These are phyloP conservation scores for Piper longum DNA, from an alignment of 164 flowering plant genomes.

Conservation along the genomic window DNA sequence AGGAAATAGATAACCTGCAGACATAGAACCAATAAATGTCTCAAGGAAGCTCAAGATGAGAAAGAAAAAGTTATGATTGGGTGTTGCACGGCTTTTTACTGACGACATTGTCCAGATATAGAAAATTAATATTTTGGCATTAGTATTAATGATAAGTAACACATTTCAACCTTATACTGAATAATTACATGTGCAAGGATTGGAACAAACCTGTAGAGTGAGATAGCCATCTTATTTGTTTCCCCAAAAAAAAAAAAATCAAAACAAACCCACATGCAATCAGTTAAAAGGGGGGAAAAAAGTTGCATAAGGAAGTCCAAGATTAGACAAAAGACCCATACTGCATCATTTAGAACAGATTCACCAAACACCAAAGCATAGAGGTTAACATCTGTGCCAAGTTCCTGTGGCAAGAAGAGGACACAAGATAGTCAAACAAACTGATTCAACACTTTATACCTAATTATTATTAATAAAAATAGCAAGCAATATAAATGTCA, in stretches of 20 bases:
- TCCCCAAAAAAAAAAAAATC: constrained; percentile 9
- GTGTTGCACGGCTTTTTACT: constrained; percentile 56
- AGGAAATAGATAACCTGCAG: constrained; percentile 46
- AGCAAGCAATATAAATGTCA: neutral
- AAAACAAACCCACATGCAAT: constrained; percentile 2
- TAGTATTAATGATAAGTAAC: constrained; percentile 1
- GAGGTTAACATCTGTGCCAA: constrained; percentile 85
- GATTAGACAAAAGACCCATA: constrained; percentile 26
- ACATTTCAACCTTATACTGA: neutral
- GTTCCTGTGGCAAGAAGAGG: constrained; percentile 15
- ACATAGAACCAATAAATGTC: constrained; percentile 95
- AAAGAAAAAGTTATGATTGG: constrained; percentile 59
- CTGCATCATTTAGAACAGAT: constrained; percentile 98
- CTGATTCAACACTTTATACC: too few relatives aligned
- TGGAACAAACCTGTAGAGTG: constrained; percentile 74
- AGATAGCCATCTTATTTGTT: constrained; percentile 81
- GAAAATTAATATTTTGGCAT: neutral
- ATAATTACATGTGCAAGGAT: neutral
- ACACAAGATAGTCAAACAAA: neutral
- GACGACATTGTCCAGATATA: constrained; percentile 74
- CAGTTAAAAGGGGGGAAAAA: neutral
- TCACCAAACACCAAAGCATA: constrained; percentile 99
- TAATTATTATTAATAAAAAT: too few relatives aligned
- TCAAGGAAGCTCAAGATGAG: constrained; percentile 81
- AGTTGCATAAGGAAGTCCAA: constrained; percentile 1